Evolutionary conservation across 176 grass and related monocot genomes (phyloP), one percentile per base, ranked within the genome.

Genomic region (Cocos nucifera): DNA sequence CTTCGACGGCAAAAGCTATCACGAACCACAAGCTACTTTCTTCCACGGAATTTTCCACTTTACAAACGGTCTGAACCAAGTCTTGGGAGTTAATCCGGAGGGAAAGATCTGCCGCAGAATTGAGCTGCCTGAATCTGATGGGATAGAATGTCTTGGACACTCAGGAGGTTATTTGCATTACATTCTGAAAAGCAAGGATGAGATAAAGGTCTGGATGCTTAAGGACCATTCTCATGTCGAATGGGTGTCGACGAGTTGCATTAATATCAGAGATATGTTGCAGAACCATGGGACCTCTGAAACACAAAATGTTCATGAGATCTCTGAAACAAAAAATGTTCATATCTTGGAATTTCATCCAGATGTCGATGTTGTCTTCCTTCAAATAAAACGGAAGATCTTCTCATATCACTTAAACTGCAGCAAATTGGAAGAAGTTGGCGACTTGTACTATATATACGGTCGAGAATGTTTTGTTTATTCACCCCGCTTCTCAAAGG

Each of bases 311-410:
- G 7, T 35, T 35, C 6, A 35, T 10, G 8, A 54, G 3, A 28
- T 28, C 59, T 10, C 22, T 51, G 7, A 18, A 57, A 19, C 15
- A 4, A 27, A 64, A 25, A 26, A 56, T 57, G 49, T 64, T 29
- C 57, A 74, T 29, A 59, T 64, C 15, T 59, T 64, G 15, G 21
- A 64, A n/a, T 74, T 74, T 64, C 71, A 74, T 54, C 61, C 71
- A 0, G 61, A 74, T 4, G 64, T 20, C 19, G 71, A 74, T 74
- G 12, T 64, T 23, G 71, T 74, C 57, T 74, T 74, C 61, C 17
- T 74, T 5, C 71, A 29, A 56, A 53, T 74, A 35, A 51, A 64
- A 65, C 19, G 49, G 52, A 64, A 48, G 61, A n/a, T 74, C 30
- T 32, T 74, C 19, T 65, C 61, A 28, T 64, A 65, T n/a, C 59